phyloP scores from a whole-genome alignment of 306 rosid genomes.

The Calophaca sinica region DNA sequence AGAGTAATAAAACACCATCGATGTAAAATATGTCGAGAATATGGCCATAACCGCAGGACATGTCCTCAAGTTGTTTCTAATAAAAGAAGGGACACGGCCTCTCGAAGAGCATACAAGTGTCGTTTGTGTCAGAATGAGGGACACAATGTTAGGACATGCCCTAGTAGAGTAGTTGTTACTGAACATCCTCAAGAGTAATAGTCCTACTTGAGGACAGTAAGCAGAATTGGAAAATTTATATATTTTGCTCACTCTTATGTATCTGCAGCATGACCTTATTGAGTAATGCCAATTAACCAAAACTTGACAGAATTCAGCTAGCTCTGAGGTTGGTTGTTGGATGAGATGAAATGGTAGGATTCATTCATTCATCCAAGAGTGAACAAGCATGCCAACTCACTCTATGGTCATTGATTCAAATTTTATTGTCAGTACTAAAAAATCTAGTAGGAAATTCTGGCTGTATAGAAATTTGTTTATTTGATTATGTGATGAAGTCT shows the following conservation, averaged over 20 bases:
- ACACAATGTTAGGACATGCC: slow-evolving; percentile 85
- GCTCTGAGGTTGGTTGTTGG: background rate
- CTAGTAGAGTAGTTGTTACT: slow-evolving; percentile 47
- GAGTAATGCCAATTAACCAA: background rate
- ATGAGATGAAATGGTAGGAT: background rate
- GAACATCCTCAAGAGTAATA: slow-evolving; percentile 42
- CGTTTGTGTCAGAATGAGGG: slow-evolving; percentile 64
- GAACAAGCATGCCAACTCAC: too few species aligned
- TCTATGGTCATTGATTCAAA: too few species aligned
- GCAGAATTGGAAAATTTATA: background rate
- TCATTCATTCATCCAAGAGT: too few species aligned
- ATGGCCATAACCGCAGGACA: slow-evolving; percentile 74
- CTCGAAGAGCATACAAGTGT: slow-evolving; percentile 61
- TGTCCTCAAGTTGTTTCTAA: slow-evolving; percentile 54
- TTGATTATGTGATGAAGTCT: too few species aligned
- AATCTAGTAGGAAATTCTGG: too few species aligned
- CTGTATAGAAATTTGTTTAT: too few species aligned
- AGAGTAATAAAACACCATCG: slow-evolving; percentile 47
- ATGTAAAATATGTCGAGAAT: slow-evolving; percentile 65
- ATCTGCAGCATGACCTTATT: slow-evolving; percentile 3
- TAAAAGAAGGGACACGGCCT: slow-evolving; percentile 16
- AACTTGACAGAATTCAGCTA: background rate
- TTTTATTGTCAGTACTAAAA: too few species aligned
- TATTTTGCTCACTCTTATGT: slow-evolving; percentile 30
- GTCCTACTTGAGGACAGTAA: slow-evolving; percentile 5